Evolutionary conservation across 176 grass and related monocot species (phyloP).

Genomic region (Cymbopogon citratus): DNA sequence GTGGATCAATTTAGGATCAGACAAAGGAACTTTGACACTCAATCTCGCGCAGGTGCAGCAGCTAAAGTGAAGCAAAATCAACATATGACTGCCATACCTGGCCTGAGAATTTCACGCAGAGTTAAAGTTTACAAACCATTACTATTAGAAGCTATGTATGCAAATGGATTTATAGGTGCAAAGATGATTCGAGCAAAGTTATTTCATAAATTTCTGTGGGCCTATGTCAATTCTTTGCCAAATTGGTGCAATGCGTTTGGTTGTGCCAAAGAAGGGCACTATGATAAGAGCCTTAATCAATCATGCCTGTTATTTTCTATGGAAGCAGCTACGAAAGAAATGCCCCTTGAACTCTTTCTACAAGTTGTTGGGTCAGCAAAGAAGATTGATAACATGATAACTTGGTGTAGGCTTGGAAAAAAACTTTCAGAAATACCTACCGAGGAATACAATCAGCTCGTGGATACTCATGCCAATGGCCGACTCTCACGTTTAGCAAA

Average conservation of each 20-base stretch:
- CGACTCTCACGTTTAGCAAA: constrained; percentile 75
- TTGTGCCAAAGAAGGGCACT: constrained; percentile 37
- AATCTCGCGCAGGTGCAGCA: constrained; percentile 50
- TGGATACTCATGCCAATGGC: constrained; percentile 61
- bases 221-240: constrained; percentile 56
- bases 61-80: constrained; percentile 60
- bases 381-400: constrained; percentile 80
- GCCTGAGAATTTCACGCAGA: constrained; percentile 40
- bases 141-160: constrained; percentile 68
- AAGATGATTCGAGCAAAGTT: constrained; percentile 94
- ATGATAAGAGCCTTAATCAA: constrained; percentile 39
- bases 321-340: constrained; percentile 68
- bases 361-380: constrained; percentile 92
- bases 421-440: constrained; percentile 70
- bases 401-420: constrained; percentile 62
- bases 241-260: constrained; percentile 39
- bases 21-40: constrained; percentile 72
- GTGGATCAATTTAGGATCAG: constrained; percentile 71
- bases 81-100: constrained; percentile 38
- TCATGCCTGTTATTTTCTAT: constrained; percentile 66
- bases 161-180: constrained; percentile 83
- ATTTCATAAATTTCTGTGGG: constrained; percentile 87
- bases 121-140: constrained; percentile 56
- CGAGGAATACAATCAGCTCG: constrained; percentile 64
- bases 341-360: constrained; percentile 89